Evolutionary conservation across 129 eudicot genomes (phyloP), one percentile per base, ranked within the genome.

Genomic region (Heracleum sosnowskyi): DNA sequence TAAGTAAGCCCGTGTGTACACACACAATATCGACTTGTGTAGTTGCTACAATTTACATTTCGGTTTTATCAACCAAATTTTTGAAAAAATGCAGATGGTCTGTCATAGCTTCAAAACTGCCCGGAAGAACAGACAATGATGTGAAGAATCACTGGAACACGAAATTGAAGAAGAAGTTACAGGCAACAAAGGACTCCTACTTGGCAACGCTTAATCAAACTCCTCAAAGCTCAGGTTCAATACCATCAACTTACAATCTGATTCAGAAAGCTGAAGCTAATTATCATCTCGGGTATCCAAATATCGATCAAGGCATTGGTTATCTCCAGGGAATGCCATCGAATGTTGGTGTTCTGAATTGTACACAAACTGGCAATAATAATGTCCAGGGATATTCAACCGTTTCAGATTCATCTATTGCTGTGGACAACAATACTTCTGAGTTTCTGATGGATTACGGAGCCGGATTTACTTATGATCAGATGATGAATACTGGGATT

Each of bases 71-170:
- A 17, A 28, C 69, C 0, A 28, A 31, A 34, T 70, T 36, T 37
- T 3, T 70, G 5, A 11, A 2, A 39, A 22, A 24, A 26, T 68
- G 35, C 81, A 91, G 97, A 78, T 92, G 97, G 97, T 89, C 97
- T 18, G 83, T 89, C 71, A 89, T 89, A 83, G 95, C 97, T 40
- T 87, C 95, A 73, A 83, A 88, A 57, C 80, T 91, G 57, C 88
- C 87, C 28, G 97, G 97, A 86, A 91, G 97, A 76, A 91, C 97
- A n/a, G 94, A 91, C 81, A 92, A 92, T 74, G 91, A 89, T 82
- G 92, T 92, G 86, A 92, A 92, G 84, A 92, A 92, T 82, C 89
- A 88, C 76, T 92, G 97, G 97, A 92, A 92, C 91, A 87, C 95
- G 26, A 92, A 88, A 70, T 46, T 92, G 62, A 92, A 89, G 89